Base-by-base conservation (phyloP, 2,329 filamentous ascomycete genomes). In the Stemphylium vesicarium region DNA sequence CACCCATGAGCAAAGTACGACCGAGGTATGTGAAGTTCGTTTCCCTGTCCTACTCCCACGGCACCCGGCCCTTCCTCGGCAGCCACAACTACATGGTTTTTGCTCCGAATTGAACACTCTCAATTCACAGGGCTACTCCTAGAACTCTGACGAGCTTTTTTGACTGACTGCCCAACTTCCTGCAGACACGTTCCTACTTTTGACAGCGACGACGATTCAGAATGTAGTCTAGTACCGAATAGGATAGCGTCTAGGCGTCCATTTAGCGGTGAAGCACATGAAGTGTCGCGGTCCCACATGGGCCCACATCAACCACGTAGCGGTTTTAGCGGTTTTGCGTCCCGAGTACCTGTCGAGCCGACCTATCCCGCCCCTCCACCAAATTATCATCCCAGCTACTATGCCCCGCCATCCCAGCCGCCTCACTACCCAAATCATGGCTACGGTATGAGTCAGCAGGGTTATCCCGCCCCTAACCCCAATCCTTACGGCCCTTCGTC, bases 341-440 rank as follows among this genome's bases (percentile, higher is more conserved):
- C 71, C 51, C 68, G 72, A 53, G 71, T 75, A 35, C 73, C 73
- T 56, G 55, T 63, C 22, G 72, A 75, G 53, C 57, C 60, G 41
- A 60, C 68, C 54, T 75, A 75, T 62, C 57, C 63, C 77, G 83
- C 63, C 83, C 86, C 59, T 93, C 81, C 70, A 92, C 86, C 83
- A 92, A 67, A 68, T 20, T 75, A 77, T 57, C 72, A 74, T 62
- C 72, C 69, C 26, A 64, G 72, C 43, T 74, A 74, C 60, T 75
- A 74, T 58, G 66, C 65, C 46, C 68, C 72, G 11, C 53, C 66
- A 49, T 69, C 72, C 56, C 52, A 55, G 52, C 70, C 73, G 53
- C 71, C 72, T 37, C 69, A 73, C 50, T 74, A 74, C 57, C 70
- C 69, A 62, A 64, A 65, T 52, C 70, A 68, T 53, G 60, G 57